phyloP scores from a whole-genome alignment of 306 rosid genomes.

The Leucaena leucocephala region DNA sequence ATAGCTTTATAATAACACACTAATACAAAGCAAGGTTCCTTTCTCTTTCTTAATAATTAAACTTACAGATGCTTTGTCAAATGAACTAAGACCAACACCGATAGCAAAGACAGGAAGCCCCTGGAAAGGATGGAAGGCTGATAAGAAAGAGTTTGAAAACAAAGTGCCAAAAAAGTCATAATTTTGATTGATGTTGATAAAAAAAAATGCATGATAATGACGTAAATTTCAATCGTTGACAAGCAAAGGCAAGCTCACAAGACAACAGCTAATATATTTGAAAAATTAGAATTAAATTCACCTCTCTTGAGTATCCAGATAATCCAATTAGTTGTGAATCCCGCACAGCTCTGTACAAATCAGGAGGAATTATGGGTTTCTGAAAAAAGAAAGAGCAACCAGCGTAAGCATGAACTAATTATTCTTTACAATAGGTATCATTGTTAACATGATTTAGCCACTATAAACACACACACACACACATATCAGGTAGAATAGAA shows the following conservation, averaged over 20 bases:
- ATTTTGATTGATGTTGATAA: neutral
- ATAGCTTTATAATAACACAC: slow-evolving; percentile 22
- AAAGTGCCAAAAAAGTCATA: neutral
- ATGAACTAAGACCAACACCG: slow-evolving; percentile 89
- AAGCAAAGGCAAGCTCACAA: slow-evolving; percentile 10
- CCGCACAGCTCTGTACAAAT: slow-evolving; percentile 76
- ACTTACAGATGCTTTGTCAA: slow-evolving; percentile 95
- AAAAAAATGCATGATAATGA: neutral
- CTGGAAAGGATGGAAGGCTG: slow-evolving; percentile 45
- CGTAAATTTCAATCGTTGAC: slow-evolving; percentile 14
- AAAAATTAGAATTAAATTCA: slow-evolving; percentile 38
- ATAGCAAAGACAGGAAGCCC: slow-evolving; percentile 90
- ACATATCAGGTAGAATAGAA: slow-evolving; percentile 1
- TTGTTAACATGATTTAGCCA: slow-evolving; percentile 26
- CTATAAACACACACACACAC: slow-evolving; percentile 2
- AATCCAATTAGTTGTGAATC: slow-evolving; percentile 92
- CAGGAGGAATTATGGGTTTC: slow-evolving; percentile 86
- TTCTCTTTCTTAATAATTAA: slow-evolving; percentile 24
- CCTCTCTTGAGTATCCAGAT: slow-evolving; percentile 97
- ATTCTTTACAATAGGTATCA: slow-evolving; percentile 22
- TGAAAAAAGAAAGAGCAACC: slow-evolving; percentile 46
- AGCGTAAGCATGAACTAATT: slow-evolving; percentile 28
- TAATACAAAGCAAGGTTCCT: slow-evolving; percentile 17
- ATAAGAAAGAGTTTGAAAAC: slow-evolving; percentile 4
- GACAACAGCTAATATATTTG: slow-evolving; percentile 19